These are phyloP conservation scores for Pouteria glomerata DNA, from an alignment of 148 eudicot species.

Conservation along the genomic window DNA sequence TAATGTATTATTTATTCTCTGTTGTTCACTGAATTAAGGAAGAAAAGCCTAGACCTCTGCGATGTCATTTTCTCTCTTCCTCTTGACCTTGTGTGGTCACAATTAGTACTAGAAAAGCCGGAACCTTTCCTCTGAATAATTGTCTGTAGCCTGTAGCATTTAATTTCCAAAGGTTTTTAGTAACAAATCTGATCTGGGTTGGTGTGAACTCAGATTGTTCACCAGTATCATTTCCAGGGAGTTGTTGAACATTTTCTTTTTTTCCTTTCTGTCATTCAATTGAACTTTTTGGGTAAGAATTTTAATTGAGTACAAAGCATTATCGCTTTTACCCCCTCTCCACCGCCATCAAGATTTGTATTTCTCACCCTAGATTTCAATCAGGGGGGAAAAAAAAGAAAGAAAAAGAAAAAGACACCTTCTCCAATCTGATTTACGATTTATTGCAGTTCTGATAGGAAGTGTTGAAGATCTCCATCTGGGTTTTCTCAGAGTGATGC, in stretches of 20 bases:
- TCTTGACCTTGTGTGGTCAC: conserved; percentile 10
- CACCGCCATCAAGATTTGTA: background rate
- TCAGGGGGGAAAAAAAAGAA: background rate
- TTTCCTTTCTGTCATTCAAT: background rate
- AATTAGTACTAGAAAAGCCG: conserved; percentile 2
- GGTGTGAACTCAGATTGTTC: background rate
- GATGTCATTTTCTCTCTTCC: conserved; percentile 11
- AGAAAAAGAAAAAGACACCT: background rate
- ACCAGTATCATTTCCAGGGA: background rate
- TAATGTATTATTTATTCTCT: background rate
- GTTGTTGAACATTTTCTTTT: background rate
- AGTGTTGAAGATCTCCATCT: conserved; percentile 11
- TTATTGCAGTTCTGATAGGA: background rate
- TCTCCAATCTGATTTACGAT: background rate
- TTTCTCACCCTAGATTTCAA: background rate
- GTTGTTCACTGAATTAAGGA: too few relatives aligned
- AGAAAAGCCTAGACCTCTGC: too few relatives aligned
- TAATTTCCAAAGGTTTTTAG: background rate
- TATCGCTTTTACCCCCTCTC: background rate
- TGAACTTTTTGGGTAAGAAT: background rate
- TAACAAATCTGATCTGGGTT: conserved; percentile 1
- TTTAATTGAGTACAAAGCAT: conserved; percentile 9
- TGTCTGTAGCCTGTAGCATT: background rate
- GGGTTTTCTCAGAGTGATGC: conserved; percentile 43
- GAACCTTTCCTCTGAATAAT: background rate